Evolutionary conservation across 1,139 yeast species (phyloP).

Genomic region (Hansenula lynferdii): DNA sequence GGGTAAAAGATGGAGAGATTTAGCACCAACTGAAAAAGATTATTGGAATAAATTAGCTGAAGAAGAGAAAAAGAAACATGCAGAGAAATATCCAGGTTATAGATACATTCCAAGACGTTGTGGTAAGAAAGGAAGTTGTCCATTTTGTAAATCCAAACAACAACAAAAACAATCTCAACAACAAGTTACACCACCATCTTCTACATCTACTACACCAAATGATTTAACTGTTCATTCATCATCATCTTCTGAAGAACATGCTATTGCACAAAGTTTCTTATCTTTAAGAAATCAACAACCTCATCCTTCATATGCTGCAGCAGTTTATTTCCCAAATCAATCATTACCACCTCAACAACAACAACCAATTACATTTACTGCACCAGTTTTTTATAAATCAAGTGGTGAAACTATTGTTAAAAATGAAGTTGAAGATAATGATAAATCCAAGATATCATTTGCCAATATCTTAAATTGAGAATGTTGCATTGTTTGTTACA

Average conservation of each 20-base stretch:
- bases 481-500: no score
- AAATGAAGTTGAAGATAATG: no score
- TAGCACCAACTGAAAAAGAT: constrained; percentile 62
- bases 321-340: no score
- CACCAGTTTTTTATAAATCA: no score
- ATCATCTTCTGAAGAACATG: constrained; percentile 20
- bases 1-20: constrained; percentile 79
- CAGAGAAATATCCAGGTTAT: constrained; percentile 81
- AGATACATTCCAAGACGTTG: constrained; percentile 67
- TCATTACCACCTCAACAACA: no score
- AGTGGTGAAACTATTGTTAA: no score
- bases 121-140: constrained; percentile 53
- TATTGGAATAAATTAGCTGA: constrained; percentile 83
- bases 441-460: no score
- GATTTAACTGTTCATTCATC: constrained; percentile 7
- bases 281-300: constrained; percentile 21
- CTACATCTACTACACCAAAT: constrained; percentile 9
- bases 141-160: constrained; percentile 41
- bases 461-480: no score
- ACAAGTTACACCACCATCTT: constrained; percentile 9
- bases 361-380: no score
- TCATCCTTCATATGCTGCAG: constrained; percentile 5
- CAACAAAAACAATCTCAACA: constrained; percentile 20
- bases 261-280: constrained; percentile 22
- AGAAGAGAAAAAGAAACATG: constrained; percentile 78